Evolutionary conservation across 805 yeast species (phyloP).

Genomic region (Yamadazyma phyllophila): DNA sequence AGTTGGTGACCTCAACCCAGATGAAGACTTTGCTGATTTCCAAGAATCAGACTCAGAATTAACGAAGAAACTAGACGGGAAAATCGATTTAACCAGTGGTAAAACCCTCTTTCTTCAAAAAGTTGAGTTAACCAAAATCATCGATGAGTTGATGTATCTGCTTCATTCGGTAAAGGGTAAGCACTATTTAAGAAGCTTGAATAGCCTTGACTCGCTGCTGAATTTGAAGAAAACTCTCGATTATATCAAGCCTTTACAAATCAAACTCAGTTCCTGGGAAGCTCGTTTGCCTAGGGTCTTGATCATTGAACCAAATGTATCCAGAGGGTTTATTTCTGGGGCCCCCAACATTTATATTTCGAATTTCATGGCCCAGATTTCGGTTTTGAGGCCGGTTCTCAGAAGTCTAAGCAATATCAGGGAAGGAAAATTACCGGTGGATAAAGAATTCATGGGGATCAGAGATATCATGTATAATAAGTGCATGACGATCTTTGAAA

Average conservation of each 20-base stretch:
- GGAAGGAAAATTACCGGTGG: conserved; percentile 50
- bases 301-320: conserved; percentile 59
- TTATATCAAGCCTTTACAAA: conserved; percentile 76
- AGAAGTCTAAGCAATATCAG: conserved; percentile 28
- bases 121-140: conserved; percentile 64
- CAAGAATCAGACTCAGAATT: conserved; percentile 37
- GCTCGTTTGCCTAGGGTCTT: conserved; percentile 62
- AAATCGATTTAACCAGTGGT: conserved; percentile 68
- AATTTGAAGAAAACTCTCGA: conserved; percentile 64
- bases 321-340: conserved; percentile 64
- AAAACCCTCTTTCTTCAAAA: conserved; percentile 63
- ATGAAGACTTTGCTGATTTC: conserved; percentile 73
- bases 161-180: conserved; percentile 70
- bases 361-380: conserved; percentile 83
- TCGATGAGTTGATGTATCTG: conserved; percentile 67
- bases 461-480: conserved; percentile 74
- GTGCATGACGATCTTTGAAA: conserved; percentile 50
- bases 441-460: conserved; percentile 75
- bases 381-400: conserved; percentile 43
- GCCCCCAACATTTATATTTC: conserved; percentile 66
- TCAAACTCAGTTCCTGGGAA: conserved; percentile 70
- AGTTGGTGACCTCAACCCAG: conserved; percentile 61
- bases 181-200: conserved; percentile 27
- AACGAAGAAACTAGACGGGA: conserved; percentile 41
- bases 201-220: conserved; percentile 18